These are phyloP conservation scores for Tuber brumale DNA, from an alignment of 495 filamentous ascomycete genomes.

Conservation along the genomic window DNA sequence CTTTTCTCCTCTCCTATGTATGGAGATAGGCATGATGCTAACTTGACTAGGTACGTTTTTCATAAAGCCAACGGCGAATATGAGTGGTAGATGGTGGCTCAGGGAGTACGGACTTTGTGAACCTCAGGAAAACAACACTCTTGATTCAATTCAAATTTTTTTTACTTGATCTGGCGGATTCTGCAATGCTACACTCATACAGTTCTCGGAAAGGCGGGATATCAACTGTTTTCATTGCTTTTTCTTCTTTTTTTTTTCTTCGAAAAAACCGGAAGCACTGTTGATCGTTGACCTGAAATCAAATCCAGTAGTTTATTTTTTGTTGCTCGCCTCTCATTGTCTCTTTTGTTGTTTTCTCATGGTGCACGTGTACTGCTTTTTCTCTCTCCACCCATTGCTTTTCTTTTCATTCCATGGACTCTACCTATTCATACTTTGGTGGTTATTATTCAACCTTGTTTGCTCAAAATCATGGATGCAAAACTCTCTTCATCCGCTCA, in stretches of 20 bases:
- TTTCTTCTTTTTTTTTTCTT: slow-evolving; percentile 3
- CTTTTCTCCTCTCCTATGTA: background rate
- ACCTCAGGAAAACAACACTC: background rate
- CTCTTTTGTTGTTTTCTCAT: slow-evolving; percentile 3
- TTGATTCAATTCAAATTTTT: background rate
- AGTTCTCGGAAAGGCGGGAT: slow-evolving; percentile 8
- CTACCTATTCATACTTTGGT: background rate
- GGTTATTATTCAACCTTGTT: background rate
- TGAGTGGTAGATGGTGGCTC: slow-evolving; percentile 67
- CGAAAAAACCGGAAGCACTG: slow-evolving; percentile 3
- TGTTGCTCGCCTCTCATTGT: background rate
- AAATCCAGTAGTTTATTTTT: background rate
- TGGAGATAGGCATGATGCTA: slow-evolving; percentile 26
- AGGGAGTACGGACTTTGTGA: background rate
- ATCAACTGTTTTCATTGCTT: slow-evolving; percentile 12
- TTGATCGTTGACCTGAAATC: slow-evolving; percentile 25
- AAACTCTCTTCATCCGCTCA: background rate
- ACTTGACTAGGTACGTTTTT: slow-evolving; percentile 69
- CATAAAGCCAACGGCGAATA: slow-evolving; percentile 96
- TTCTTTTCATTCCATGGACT: background rate
- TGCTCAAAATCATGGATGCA: background rate
- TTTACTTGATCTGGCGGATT: slow-evolving; percentile 15
- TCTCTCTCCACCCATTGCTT: background rate
- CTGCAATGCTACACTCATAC: background rate
- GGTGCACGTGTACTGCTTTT: slow-evolving; percentile 13